Base-by-base conservation (phyloP, 2,329 filamentous ascomycete genomes). In the Fusarium heterosporum region DNA sequence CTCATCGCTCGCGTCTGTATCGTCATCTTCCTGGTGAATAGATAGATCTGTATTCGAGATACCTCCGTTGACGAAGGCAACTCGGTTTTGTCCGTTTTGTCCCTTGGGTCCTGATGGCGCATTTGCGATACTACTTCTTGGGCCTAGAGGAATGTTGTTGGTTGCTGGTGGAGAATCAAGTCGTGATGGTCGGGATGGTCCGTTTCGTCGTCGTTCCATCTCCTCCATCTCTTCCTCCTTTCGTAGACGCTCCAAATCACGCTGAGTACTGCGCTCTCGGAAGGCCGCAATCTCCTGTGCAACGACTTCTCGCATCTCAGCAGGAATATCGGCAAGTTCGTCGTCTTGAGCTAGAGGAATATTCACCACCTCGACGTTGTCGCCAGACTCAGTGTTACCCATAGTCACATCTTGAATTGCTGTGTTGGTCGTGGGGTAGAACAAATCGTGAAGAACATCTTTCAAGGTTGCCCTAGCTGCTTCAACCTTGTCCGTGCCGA, bases 261-360 rank as follows among this genome's bases (percentile, higher is more conserved):
- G 87, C 63, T 91, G 89, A 61, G 89, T 97, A 71, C 95, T 97
- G 19, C 95, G 87, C 69, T 99, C 96, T 68, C 96, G 87, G 82
- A 99, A 99, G 0, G 94, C 92, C 0, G 93, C 90, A 73, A 99
- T 99, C 77, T 99, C 96, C 57, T 90, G 90, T 0, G 96, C 93
- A 16, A 99, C 96, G 0, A 93, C 94, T 76, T 97, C 96, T 25
- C 96, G 90, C 93, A 97, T 96, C 76, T 98, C 96, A 1, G 93
- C 90, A 0, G 96, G 96, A 46, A 99, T 97, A 73, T 99, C 96
- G 19, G 94, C 90, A 29, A 99, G 84, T 74, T 99, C 96, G 74
- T 99, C 96, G 66, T 99, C 96, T 51, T 91, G 87, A 1, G 90
- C 89, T 30, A 97, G 85, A 6, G 93, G 90, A 60, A 98, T 97